phyloP scores from a whole-genome alignment of 2,329 filamentous ascomycete genomes.

The Boeremia lycopersici region DNA sequence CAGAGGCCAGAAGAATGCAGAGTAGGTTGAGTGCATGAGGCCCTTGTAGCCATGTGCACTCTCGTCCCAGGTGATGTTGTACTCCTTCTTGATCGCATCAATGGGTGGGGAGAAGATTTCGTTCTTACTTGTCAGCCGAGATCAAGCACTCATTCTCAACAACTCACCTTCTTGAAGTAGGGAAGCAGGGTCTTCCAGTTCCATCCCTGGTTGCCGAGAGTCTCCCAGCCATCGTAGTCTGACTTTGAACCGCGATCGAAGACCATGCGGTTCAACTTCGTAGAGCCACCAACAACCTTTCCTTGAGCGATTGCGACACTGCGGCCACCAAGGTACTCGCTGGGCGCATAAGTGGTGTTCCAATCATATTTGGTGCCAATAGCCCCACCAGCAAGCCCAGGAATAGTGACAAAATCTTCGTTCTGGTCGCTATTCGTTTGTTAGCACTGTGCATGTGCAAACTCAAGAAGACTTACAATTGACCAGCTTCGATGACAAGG shows the following conservation, averaged over 20 bases:
- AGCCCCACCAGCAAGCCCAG: slow-evolving; percentile 31
- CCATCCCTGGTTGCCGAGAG: slow-evolving; percentile 35
- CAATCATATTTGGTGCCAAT: slow-evolving; percentile 35
- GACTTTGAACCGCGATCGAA: slow-evolving; percentile 36
- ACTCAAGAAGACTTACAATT: slow-evolving; percentile 20
- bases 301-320: slow-evolving; percentile 22
- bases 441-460: neutral
- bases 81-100: slow-evolving; percentile 24
- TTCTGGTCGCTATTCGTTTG: slow-evolving; percentile 21
- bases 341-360: slow-evolving; percentile 28
- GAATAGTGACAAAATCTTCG: slow-evolving; percentile 31
- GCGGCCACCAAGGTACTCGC: slow-evolving; percentile 19
- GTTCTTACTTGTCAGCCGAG: slow-evolving; percentile 20
- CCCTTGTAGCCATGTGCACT: slow-evolving; percentile 23
- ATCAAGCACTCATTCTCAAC: neutral
- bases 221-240: slow-evolving; percentile 42
- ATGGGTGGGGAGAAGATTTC: slow-evolving; percentile 29
- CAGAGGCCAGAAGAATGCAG: slow-evolving; percentile 29
- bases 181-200: slow-evolving; percentile 34
- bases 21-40: slow-evolving; percentile 27
- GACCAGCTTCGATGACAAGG: slow-evolving; percentile 32
- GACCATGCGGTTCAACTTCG: slow-evolving; percentile 49
- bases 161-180: slow-evolving; percentile 32
- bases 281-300: slow-evolving; percentile 32
- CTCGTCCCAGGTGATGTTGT: slow-evolving; percentile 24